Evolutionary conservation across 305 asterid species (phyloP), one percentile per base, ranked within the genome.

Genomic region (Solanum hybrid): DNA sequence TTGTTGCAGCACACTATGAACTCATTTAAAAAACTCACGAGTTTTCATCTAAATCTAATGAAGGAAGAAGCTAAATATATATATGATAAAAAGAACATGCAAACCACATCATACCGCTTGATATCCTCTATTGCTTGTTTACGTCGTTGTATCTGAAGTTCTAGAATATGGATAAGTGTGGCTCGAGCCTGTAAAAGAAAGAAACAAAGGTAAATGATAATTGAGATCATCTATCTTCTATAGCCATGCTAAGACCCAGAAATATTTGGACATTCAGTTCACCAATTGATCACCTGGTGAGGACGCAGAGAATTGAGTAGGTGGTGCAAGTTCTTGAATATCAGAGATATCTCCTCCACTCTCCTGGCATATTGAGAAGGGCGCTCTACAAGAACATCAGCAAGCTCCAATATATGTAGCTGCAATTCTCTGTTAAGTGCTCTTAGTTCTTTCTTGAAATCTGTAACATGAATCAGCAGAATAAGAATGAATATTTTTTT

Each of bases 291-390:
- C 56, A 96, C 99, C 99, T 96, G 99, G 93, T 97, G 99, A 17
- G 99, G 99, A 11, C 99, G 98, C 85, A 95, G 88, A 71, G 99
- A 95, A 91, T 97, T 97, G 90, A 97, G 98, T 90, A 97, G 97
- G 93, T 96, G 99, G 91, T 96, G 97, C 91, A 97, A 89, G 90
- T 97, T 97, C 93, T 97, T 95, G 93, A 95, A 95, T 91, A 97
- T 94, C 78, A 96, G 94, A 90, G 99, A 97, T 79, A 97, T 94
- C 29, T 95, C 99, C 90, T 96, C 99, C 72, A 97, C 98, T 92
- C 99, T 94, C 92, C 99, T 90, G 27, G 98, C 99, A 90, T 95
- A 97, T 88, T 97, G 99, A 36, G 99, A 96, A 73, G 99, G 99
- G 79, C 98, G 92, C 90, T 97, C 99, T 14, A 97, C 94, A 77